Percentiles rank a stretch among this genome's conserved stretches.
Evolutionary conservation across 495 filamentous ascomycete genomes (phyloP).

Genomic region (Penicillium goetzii): DNA sequence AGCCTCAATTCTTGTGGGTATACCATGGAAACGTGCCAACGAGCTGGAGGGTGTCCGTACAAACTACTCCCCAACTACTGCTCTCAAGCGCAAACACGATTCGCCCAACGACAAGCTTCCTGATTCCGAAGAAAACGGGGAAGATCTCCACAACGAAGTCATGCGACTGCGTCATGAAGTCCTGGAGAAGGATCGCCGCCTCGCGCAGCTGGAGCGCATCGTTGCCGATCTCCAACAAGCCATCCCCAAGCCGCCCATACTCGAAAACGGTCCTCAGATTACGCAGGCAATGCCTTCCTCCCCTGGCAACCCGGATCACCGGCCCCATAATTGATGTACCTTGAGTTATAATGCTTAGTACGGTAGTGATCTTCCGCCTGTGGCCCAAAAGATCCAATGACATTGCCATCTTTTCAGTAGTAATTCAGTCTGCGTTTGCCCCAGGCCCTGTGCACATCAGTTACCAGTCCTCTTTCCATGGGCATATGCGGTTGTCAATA

Average conservation of each 20-base stretch:
- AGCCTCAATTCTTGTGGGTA: conserved; percentile 37
- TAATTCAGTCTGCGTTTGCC: too few relatives aligned
- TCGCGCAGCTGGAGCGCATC: conserved; percentile 50
- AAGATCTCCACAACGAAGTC: conserved; percentile 59
- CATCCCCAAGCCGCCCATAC: conserved; percentile 37
- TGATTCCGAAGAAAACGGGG: conserved; percentile 46
- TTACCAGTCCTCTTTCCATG: too few relatives aligned
- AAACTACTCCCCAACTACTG: conserved; percentile 30
- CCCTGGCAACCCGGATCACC: too few relatives aligned
- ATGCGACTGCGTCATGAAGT: conserved; percentile 61
- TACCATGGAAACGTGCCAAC: conserved; percentile 33
- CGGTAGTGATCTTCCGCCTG: too few relatives aligned
- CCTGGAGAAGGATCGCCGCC: conserved; percentile 53
- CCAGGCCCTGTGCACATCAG: too few relatives aligned
- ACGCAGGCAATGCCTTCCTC: conserved; percentile 24
- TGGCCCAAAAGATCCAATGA: too few relatives aligned
- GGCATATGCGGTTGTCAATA: background rate
- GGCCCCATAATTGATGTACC: too few relatives aligned
- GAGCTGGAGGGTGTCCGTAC: conserved; percentile 34
- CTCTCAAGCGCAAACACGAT: conserved; percentile 51
- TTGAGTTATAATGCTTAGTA: too few relatives aligned
- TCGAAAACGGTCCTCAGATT: conserved; percentile 24
- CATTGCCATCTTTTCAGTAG: too few relatives aligned
- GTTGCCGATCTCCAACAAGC: conserved; percentile 48
- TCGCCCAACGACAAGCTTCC: conserved; percentile 41